Evolutionary conservation across 306 rosid species (phyloP), one percentile per base, ranked within the genome.

Genomic region (Citrullus amarus): DNA sequence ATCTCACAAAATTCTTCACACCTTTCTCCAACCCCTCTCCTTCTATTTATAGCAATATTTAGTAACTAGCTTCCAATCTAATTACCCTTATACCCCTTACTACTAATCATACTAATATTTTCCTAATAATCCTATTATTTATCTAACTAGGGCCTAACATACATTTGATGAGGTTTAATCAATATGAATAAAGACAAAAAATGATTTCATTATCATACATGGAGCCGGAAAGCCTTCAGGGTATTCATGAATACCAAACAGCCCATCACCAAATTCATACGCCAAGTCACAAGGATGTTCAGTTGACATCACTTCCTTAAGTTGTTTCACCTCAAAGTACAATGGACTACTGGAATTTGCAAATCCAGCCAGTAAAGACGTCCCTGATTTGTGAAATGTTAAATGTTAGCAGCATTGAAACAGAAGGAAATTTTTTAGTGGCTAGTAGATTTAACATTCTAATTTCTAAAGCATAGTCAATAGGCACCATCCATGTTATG

Each of bases 281-380:
- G 96, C 93, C 68, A 86, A 81, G 82, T 89, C 98, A 87, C 98
- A 91, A 59, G 96, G 97, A 80, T 93, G 93, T 82, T 89, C 98
- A 43, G 98, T 91, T 79, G 98, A 80, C 98, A 91, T 89, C 62
- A 90, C 98, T 89, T 90, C 97, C 81, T 86, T 88, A 53, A 86
- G 60, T 82, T 89, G 86, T 68, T 80, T 88, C 82, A 91, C 86
- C 62, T 74, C 73, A 22, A 93, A 91, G 83, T 91, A 93, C 87
- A 93, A 81, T 58, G 98, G 97, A 74, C 82, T 50, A 36, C 86
- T 83, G 68, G 92, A 86, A 59, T 85, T 82, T 16, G 92, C 84
- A 79, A 91, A 84, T 79, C 89, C 83, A 69, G 85, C 83, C 78
- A 88, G 22, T 80, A 87, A 28, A 44, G 93, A 81, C 72, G 88